Evolutionary conservation across 176 grass and related monocot species (phyloP).

Genomic region (Phoenix roebelenii): DNA sequence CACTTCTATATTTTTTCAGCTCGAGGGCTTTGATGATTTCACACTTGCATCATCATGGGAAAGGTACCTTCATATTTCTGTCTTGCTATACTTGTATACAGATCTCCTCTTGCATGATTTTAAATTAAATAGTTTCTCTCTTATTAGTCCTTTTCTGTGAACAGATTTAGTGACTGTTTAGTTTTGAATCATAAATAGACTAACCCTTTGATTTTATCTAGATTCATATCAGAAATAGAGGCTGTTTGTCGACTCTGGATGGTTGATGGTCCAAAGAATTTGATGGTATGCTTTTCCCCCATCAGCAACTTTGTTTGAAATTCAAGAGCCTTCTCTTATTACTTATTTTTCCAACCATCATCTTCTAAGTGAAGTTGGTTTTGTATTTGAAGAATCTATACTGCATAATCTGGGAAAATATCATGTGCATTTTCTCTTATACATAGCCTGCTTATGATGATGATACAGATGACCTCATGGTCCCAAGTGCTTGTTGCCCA

Average conservation of each 20-base stretch:
- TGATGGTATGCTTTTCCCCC: conserved; percentile 54
- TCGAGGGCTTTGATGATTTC: conserved; percentile 83
- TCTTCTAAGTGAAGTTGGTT: too few species aligned
- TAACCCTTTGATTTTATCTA: conserved; percentile 15
- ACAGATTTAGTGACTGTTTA: conserved; percentile 5
- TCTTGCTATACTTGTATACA: conserved; percentile 8
- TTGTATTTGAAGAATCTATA: too few species aligned
- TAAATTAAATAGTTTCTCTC: neutral
- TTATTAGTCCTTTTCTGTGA: too few species aligned
- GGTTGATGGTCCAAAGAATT: conserved; percentile 68
- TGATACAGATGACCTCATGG: too few species aligned
- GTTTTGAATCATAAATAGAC: neutral
- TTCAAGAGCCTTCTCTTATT: too few species aligned
- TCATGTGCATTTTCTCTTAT: too few species aligned
- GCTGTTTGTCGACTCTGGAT: conserved; percentile 90
- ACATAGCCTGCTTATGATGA: too few species aligned
- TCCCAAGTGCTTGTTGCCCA: too few species aligned
- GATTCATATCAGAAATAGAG: conserved; percentile 98
- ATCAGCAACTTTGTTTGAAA: too few species aligned
- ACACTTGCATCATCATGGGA: conserved; percentile 97
- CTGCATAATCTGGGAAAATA: too few species aligned
- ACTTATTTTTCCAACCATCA: too few species aligned
- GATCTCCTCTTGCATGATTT: conserved; percentile 8
- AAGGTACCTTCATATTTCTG: conserved; percentile 33
- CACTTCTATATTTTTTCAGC: conserved; percentile 20